Evolutionary conservation across 2,329 filamentous ascomycete genomes (phyloP).

Genomic region (Ophiosphaerella narmari): DNA sequence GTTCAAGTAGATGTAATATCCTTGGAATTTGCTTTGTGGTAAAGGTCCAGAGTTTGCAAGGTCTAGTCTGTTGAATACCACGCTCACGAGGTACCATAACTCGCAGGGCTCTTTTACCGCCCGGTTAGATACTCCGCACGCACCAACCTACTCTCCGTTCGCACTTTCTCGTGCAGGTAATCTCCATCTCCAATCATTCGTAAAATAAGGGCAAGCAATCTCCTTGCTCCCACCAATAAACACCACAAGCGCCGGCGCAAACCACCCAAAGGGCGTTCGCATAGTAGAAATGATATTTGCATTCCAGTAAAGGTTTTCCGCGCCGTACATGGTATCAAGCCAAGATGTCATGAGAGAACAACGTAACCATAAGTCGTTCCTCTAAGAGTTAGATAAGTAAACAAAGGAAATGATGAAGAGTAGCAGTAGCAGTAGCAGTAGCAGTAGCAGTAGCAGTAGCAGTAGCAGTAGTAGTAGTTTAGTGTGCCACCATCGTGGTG

Average conservation of each 20-base stretch:
- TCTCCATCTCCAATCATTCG: constrained; percentile 4
- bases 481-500: constrained; percentile 10
- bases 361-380: constrained; percentile 28
- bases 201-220: not conserved
- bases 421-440: constrained; percentile 6
- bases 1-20: too few relatives aligned
- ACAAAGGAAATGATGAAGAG: constrained; percentile 23
- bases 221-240: constrained; percentile 18
- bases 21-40: too few relatives aligned
- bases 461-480: constrained; percentile 5
- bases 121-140: constrained; percentile 1
- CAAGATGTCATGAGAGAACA: constrained; percentile 30
- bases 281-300: constrained; percentile 15
- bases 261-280: constrained; percentile 31
- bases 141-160: constrained; percentile 3
- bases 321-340: constrained; percentile 26
- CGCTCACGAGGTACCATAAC: too few relatives aligned
- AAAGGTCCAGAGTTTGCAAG: too few relatives aligned
- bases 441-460: constrained; percentile 2
- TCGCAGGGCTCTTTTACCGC: constrained; percentile 4
- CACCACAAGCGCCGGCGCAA: constrained; percentile 30
- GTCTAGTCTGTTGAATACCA: too few relatives aligned
- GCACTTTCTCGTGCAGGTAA: constrained; percentile 4
- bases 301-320: constrained; percentile 29
- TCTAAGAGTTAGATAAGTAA: constrained; percentile 26